A percentile compares a stretch with the other conserved stretches of the same genome.
Evolutionary conservation across 2,329 filamentous ascomycete genomes (phyloP).

Genomic region (Rasamsonia emersonii): DNA sequence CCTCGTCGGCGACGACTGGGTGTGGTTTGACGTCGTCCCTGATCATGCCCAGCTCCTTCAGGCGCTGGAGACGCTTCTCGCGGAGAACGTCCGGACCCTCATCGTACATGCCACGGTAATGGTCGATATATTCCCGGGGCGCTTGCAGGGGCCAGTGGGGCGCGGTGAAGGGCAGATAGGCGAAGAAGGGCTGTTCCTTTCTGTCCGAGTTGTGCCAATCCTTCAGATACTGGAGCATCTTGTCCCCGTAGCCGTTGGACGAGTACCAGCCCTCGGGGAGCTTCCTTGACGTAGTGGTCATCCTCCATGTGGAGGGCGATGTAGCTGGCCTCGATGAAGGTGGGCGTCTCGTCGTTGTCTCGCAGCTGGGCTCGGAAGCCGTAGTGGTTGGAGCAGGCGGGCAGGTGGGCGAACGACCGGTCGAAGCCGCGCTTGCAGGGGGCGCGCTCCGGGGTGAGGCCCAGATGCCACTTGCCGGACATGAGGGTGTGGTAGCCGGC

Average conservation of each 20-base stretch:
- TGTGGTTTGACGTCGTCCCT: conserved; percentile 35
- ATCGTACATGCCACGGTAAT: conserved; percentile 53
- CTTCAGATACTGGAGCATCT: conserved; percentile 44
- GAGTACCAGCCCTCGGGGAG: conserved; percentile 47
- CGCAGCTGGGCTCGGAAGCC: conserved; percentile 42
- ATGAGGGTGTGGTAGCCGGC: conserved; percentile 53
- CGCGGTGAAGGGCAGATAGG: conserved; percentile 53
- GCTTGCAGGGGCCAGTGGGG: conserved; percentile 58
- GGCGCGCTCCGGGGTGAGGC: conserved; percentile 48
- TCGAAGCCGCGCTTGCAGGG: conserved; percentile 53
- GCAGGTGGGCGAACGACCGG: conserved; percentile 51
- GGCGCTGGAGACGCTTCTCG: conserved; percentile 42
- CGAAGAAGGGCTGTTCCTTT: conserved; percentile 46
- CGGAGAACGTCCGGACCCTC: conserved; percentile 52
- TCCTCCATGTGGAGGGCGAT: conserved; percentile 40
- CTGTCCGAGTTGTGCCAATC: conserved; percentile 36
- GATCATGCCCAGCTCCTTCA: conserved; percentile 52
- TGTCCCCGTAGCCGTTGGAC: conserved; percentile 45
- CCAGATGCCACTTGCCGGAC: conserved; percentile 57
- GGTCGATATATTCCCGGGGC: conserved; percentile 45
- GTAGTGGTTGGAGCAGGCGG: conserved; percentile 53
- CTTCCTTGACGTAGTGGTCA: conserved; percentile 35
- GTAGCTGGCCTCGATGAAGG: conserved; percentile 33
- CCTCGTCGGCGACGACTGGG: conserved; percentile 35
- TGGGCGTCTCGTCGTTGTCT: conserved; percentile 33